These are phyloP conservation scores for Zygosaccharomyces siamensis DNA, from an alignment of 805 yeast genomes.

Conservation along the genomic window DNA sequence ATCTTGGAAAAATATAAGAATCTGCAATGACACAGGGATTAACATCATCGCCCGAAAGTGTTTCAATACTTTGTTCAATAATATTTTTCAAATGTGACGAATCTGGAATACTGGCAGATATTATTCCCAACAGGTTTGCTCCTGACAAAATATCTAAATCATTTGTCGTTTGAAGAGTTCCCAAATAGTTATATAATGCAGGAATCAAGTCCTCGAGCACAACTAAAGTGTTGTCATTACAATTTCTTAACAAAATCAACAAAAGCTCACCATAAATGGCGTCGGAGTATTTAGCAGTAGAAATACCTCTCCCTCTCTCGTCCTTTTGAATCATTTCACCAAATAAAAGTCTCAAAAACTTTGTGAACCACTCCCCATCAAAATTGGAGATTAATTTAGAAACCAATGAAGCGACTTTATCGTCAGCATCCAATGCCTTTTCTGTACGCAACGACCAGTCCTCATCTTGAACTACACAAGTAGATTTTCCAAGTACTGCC, in stretches of 20 bases:
- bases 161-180: slow-evolving; percentile 15
- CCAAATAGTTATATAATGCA: slow-evolving; percentile 25
- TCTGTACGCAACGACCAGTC: slow-evolving; percentile 70
- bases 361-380: slow-evolving; percentile 20
- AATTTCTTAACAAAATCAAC: slow-evolving; percentile 24
- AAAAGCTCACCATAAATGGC: slow-evolving; percentile 37
- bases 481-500: slow-evolving; percentile 45
- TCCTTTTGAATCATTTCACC: slow-evolving; percentile 33
- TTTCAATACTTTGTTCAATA: background rate
- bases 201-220: slow-evolving; percentile 17
- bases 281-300: slow-evolving; percentile 24
- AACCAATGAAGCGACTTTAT: slow-evolving; percentile 35
- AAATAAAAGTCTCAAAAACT: slow-evolving; percentile 36
- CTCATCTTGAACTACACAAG: slow-evolving; percentile 62
- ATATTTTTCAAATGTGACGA: slow-evolving; percentile 9
- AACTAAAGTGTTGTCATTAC: slow-evolving; percentile 6
- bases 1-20: slow-evolving; percentile 25
- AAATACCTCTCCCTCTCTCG: slow-evolving; percentile 10
- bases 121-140: slow-evolving; percentile 45
- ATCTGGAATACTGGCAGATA: slow-evolving; percentile 26
- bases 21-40: slow-evolving; percentile 12
- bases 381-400: slow-evolving; percentile 18
- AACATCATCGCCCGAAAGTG: background rate
- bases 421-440: slow-evolving; percentile 62
- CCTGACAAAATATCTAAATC: slow-evolving; percentile 34